Conservation (phyloP, 768 basidiomycete species). For the Pulveroboletus sp. region DNA sequence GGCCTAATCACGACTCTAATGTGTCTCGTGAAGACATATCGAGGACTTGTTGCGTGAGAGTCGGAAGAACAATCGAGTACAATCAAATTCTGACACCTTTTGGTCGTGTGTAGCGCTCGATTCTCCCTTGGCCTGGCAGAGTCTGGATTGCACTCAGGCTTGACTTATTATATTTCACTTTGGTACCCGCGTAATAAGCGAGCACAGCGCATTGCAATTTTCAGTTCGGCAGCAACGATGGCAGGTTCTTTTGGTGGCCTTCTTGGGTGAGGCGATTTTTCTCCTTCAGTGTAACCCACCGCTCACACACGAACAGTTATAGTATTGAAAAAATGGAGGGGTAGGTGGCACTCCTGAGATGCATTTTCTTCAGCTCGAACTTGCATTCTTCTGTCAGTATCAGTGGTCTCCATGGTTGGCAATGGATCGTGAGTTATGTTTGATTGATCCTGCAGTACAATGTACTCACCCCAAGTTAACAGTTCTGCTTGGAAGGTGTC, state of each 20-base stretch:
- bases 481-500: slow-evolving; percentile 33
- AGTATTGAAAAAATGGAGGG: slow-evolving; percentile 34
- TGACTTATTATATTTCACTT: slow-evolving; percentile 44
- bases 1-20: slow-evolving; percentile 35
- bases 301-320: slow-evolving; percentile 28
- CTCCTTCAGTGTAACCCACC: not conserved
- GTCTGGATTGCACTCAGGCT: slow-evolving; percentile 40
- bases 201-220: slow-evolving; percentile 53
- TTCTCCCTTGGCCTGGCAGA: slow-evolving; percentile 48
- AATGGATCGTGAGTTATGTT: slow-evolving; percentile 34
- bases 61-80: not conserved
- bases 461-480: slow-evolving; percentile 2
- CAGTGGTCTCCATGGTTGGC: slow-evolving; percentile 35
- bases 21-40: slow-evolving; percentile 35
- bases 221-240: slow-evolving; percentile 56
- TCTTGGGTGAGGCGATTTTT: slow-evolving; percentile 36
- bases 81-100: slow-evolving; percentile 1
- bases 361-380: not conserved
- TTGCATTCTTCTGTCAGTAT: slow-evolving; percentile 13
- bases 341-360: slow-evolving; percentile 22
- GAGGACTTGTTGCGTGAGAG: slow-evolving; percentile 29
- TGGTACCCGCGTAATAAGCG: slow-evolving; percentile 62
- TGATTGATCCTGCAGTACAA: not conserved
- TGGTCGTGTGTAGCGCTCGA: slow-evolving; percentile 26
- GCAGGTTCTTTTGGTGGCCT: slow-evolving; percentile 50